phyloP scores from a whole-genome alignment of 1,284 basidiomycete species.

The Microbotryomycetes sp. region DNA sequence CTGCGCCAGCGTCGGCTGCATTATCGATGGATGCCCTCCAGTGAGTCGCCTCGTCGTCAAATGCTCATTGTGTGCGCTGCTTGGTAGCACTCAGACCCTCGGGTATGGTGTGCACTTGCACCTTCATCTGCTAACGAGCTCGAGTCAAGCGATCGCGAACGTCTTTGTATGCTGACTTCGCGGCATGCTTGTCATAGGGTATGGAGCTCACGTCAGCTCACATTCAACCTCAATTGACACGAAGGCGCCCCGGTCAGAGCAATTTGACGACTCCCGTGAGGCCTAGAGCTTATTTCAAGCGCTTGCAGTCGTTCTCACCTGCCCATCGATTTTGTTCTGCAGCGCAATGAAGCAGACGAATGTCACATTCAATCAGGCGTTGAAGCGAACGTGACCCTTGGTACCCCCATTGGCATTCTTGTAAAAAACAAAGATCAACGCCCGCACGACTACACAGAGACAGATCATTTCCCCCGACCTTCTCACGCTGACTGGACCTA shows the following conservation, averaged over 20 bases:
- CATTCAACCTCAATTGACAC: slow-evolving; percentile 85
- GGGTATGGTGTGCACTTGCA: neutral
- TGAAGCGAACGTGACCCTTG: slow-evolving; percentile 90
- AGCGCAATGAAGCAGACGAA: slow-evolving; percentile 95
- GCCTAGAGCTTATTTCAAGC: neutral
- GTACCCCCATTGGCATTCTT: slow-evolving; percentile 91
- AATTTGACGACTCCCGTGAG: slow-evolving; percentile 90
- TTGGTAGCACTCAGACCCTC: neutral
- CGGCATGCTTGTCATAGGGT: slow-evolving; percentile 52
- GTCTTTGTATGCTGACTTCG: neutral
- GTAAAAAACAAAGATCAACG: slow-evolving; percentile 98
- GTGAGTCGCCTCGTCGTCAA: slow-evolving; percentile 52
- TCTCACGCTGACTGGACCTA: slow-evolving; percentile 99
- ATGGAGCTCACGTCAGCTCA: slow-evolving; percentile 72
- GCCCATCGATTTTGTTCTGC: too few species aligned
- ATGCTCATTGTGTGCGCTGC: neutral
- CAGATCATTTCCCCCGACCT: slow-evolving; percentile 92
- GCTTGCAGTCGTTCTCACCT: neutral
- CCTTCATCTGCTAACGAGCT: neutral
- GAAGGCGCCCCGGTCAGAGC: slow-evolving; percentile 90
- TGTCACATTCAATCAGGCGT: slow-evolving; percentile 91
- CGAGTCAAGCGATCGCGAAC: neutral
- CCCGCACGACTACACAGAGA: slow-evolving; percentile 97
- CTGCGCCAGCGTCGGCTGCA: slow-evolving; percentile 92
- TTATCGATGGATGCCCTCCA: slow-evolving; percentile 90